Conservation (phyloP, 2,329 filamentous ascomycete species). For the Colletotrichum noveboracense region DNA sequence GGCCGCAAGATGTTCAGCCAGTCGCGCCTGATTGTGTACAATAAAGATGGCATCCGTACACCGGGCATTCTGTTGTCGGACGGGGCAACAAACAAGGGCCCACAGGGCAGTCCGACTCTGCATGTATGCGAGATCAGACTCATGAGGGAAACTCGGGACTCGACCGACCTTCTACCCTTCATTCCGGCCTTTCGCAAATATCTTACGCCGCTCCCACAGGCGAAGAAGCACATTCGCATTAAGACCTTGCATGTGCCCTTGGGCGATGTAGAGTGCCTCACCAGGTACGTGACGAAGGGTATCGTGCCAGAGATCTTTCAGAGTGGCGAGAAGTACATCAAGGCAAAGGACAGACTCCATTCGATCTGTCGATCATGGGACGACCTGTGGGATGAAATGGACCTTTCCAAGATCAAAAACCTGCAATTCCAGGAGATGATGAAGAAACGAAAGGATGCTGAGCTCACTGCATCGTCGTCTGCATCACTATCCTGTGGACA, state of each 20-base stretch:
- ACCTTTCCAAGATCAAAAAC: conserved; percentile 82
- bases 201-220: conserved; percentile 71
- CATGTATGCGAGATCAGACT: conserved; percentile 81
- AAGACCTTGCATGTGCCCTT: conserved; percentile 75
- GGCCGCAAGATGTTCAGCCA: conserved; percentile 80
- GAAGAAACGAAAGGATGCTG: conserved; percentile 70
- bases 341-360: conserved; percentile 71
- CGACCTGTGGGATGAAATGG: conserved; percentile 81
- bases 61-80: conserved; percentile 82
- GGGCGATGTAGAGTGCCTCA: conserved; percentile 83
- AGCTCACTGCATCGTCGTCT: conserved; percentile 65
- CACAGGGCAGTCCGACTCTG: conserved; percentile 66
- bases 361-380: conserved; percentile 78
- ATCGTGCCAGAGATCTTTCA: conserved; percentile 65
- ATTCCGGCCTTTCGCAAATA: conserved; percentile 71
- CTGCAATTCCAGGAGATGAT: conserved; percentile 81
- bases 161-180: conserved; percentile 88
- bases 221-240: conserved; percentile 69
- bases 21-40: conserved; percentile 83
- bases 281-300: conserved; percentile 67
- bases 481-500: conserved; percentile 73
- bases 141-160: conserved; percentile 71
- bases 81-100: conserved; percentile 67
- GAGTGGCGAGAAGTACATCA: conserved; percentile 50
- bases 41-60: conserved; percentile 81